phyloP scores from a whole-genome alignment of 164 flowering plant species.

The Malania oleifera region DNA sequence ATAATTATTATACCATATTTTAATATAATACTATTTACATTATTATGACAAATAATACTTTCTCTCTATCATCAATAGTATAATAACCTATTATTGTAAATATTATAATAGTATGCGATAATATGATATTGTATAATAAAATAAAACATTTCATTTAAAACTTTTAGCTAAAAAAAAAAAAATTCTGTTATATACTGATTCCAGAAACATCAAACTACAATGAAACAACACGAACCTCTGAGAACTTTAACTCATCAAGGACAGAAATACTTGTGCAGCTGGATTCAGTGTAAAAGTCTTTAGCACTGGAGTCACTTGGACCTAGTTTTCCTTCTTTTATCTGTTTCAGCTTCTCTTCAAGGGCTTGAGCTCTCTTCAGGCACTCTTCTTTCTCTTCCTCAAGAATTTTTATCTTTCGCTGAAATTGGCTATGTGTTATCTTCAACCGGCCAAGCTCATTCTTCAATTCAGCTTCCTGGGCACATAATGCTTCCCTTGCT shows the following conservation, averaged over 20 bases:
- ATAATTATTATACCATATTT: too few relatives aligned
- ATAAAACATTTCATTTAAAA: too few relatives aligned
- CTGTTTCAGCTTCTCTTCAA: constrained; percentile 43
- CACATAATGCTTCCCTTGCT: constrained; percentile 44
- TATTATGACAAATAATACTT: too few relatives aligned
- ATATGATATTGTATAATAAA: too few relatives aligned
- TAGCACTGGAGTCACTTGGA: constrained; percentile 14
- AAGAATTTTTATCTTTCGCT: constrained; percentile 40
- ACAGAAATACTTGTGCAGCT: not conserved
- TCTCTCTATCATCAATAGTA: too few relatives aligned
- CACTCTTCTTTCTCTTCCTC: constrained; percentile 51
- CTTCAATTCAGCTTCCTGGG: constrained; percentile 50
- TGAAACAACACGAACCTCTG: constrained; percentile 31
- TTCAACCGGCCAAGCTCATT: constrained; percentile 48
- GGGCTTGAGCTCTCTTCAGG: constrained; percentile 34
- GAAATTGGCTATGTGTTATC: constrained; percentile 48
- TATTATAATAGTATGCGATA: too few relatives aligned
- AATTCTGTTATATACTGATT: too few relatives aligned
- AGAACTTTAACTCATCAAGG: constrained; percentile 12
- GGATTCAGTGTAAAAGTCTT: constrained; percentile 11
- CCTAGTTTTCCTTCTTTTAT: constrained; percentile 33
- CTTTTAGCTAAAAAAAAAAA: too few relatives aligned
- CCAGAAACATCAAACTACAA: too few relatives aligned
- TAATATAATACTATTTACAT: too few relatives aligned
- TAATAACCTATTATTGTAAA: too few relatives aligned